Percentiles rank a stretch among this genome's conserved stretches.
Conservation (phyloP, 2,329 filamentous ascomycete genomes). For the Beauveria sp. region DNA sequence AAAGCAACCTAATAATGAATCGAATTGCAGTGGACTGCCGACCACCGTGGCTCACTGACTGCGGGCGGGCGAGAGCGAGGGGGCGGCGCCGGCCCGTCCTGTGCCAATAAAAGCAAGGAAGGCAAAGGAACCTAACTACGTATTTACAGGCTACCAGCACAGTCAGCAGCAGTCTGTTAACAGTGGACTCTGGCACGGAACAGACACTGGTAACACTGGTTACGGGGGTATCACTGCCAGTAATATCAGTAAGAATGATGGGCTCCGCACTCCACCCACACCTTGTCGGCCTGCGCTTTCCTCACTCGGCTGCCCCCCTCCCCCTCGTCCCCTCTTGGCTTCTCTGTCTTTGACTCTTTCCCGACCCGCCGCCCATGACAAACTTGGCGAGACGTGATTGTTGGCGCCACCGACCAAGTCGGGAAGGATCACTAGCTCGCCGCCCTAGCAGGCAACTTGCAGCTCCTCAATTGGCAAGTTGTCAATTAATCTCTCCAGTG, state of each 20-base stretch:
- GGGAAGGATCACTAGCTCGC: not conserved
- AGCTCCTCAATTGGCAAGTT: not conserved
- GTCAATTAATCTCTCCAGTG: not conserved
- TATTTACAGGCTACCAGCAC: not conserved
- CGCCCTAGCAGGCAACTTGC: not conserved
- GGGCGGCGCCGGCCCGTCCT: conserved; percentile 9
- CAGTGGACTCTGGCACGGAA: not conserved
- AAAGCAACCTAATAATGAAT: not conserved
- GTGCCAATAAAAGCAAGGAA: conserved; percentile 3
- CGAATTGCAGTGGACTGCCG: not conserved
- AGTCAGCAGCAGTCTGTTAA: not conserved
- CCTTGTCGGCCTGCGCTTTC: not conserved
- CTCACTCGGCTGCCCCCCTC: not conserved
- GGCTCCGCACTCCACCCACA: conserved; percentile 8
- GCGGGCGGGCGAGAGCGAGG: conserved; percentile 3
- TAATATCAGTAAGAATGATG: not conserved
- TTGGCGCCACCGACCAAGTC: conserved; percentile 4
- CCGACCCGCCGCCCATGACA: not conserved
- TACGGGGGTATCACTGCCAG: not conserved
- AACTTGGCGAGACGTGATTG: conserved; percentile 7
- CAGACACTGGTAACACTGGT: not conserved
- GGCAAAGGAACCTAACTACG: not conserved
- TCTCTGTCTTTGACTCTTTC: not conserved
- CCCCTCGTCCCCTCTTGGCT: not conserved
- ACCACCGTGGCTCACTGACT: not conserved